phyloP scores from a whole-genome alignment of 495 filamentous ascomycete species.

The Xylaria longipes region DNA sequence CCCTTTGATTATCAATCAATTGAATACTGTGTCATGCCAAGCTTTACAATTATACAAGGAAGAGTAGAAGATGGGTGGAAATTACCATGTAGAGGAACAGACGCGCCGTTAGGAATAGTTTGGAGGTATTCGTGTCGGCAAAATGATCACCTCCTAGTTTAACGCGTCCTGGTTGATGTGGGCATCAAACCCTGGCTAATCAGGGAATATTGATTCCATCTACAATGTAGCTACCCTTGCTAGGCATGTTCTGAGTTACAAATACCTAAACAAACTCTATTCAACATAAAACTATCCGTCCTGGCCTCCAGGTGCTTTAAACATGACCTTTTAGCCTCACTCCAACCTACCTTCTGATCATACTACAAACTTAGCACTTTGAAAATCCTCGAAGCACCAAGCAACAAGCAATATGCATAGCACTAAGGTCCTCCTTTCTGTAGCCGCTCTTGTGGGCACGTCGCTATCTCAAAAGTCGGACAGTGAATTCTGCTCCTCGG shows the following conservation, averaged over 20 bases:
- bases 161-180: background rate
- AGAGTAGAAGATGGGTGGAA: background rate
- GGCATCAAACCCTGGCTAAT: background rate
- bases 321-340: background rate
- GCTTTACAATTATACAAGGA: background rate
- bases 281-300: background rate
- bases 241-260: background rate
- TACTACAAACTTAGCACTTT: background rate
- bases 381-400: background rate
- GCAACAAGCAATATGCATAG: conserved; percentile 1
- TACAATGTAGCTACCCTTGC: background rate
- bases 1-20: too few relatives aligned
- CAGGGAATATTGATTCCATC: background rate
- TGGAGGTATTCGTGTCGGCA: too few relatives aligned
- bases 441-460: background rate
- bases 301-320: background rate
- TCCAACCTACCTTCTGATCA: background rate
- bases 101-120: background rate
- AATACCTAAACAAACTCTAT: background rate
- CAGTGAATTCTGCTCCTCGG: background rate
- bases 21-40: too few relatives aligned
- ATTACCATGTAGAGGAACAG: background rate
- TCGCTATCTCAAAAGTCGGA: background rate
- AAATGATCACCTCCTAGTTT: too few relatives aligned
- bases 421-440: background rate